Conservation (phyloP, 2,329 filamentous ascomycete genomes). For the Fusarium aywerte region DNA sequence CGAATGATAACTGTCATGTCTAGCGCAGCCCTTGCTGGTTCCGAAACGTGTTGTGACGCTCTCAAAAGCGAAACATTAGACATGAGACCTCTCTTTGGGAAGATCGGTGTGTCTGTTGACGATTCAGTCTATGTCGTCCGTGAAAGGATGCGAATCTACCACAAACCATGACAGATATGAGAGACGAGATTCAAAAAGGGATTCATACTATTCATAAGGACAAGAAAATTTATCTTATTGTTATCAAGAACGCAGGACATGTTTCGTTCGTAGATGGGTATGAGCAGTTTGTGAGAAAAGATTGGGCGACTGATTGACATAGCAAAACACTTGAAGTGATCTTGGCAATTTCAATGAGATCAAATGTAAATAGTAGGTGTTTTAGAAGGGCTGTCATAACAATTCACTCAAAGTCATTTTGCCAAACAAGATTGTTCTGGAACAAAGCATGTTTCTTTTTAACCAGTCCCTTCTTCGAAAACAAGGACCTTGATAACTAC, state of each 20-base stretch:
- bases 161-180: constrained; percentile 53
- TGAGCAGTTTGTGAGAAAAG: constrained; percentile 45
- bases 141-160: constrained; percentile 57
- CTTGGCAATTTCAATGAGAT: not conserved
- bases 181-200: constrained; percentile 50
- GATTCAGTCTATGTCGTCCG: constrained; percentile 54
- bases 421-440: too few species aligned
- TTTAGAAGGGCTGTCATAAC: too few species aligned
- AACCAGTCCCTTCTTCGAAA: too few species aligned
- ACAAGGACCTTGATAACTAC: too few species aligned
- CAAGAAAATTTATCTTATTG: constrained; percentile 47
- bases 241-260: constrained; percentile 54
- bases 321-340: not conserved
- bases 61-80: constrained; percentile 53
- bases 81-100: constrained; percentile 49
- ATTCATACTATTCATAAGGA: constrained; percentile 44
- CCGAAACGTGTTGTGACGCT: constrained; percentile 56
- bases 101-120: constrained; percentile 50
- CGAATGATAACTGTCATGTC: constrained; percentile 53
- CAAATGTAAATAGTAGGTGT: not conserved
- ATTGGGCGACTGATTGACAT: constrained; percentile 21
- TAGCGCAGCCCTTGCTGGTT: constrained; percentile 53
- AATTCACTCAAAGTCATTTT: too few species aligned
- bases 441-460: too few species aligned
- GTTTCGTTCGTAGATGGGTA: constrained; percentile 54